Conservation (phyloP, 2,329 filamentous ascomycete genomes). For the Paracoccidioides brasiliensis region DNA sequence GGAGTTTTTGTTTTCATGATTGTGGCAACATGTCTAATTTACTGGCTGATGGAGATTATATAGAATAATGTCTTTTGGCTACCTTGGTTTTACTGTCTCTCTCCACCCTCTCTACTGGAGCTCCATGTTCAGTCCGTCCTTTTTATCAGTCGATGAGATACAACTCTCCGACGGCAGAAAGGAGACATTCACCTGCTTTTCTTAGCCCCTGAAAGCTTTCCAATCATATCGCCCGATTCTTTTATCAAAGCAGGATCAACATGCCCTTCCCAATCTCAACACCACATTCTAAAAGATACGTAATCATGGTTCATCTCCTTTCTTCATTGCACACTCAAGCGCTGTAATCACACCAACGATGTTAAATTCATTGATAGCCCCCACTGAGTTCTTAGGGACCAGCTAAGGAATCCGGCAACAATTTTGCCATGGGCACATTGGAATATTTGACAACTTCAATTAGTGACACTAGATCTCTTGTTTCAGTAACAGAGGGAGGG, state of each 20-base stretch:
- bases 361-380: neutral
- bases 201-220: neutral
- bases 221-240: neutral
- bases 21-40: neutral
- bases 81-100: neutral
- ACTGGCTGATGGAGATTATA: neutral
- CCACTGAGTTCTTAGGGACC: neutral
- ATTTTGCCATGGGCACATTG: neutral
- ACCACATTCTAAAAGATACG: neutral
- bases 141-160: too few relatives aligned
- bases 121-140: too few relatives aligned
- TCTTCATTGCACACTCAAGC: neutral
- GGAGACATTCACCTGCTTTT: neutral
- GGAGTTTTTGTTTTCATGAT: neutral
- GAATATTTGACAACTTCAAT: neutral
- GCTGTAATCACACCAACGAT: neutral
- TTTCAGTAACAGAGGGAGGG: neutral
- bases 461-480: neutral
- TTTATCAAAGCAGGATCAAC: neutral
- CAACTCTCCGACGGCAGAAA: too few relatives aligned
- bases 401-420: neutral
- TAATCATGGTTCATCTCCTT: neutral
- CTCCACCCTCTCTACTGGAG: too few relatives aligned
- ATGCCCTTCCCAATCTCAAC: neutral
- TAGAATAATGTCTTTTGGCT: neutral